Base-by-base conservation (phyloP, 768 basidiomycete species). In the Auriscalpium vulgare region DNA sequence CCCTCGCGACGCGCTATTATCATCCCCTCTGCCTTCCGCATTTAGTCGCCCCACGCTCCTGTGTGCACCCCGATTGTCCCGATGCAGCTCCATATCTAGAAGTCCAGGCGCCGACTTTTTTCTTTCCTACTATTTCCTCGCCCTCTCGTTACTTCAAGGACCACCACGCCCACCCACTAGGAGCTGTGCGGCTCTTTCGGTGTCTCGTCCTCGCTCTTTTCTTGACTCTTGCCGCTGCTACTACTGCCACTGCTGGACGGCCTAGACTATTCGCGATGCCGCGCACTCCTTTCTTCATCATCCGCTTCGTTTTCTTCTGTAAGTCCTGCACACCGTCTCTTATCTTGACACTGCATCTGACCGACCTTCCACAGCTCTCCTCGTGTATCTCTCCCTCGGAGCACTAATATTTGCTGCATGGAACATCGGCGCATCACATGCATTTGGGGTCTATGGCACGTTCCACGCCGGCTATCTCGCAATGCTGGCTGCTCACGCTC, bases 271-370 rank as follows among this genome's bases (percentile, higher is more conserved):
- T 43, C 40, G 8, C 40, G 14, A 75, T 78, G 74, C 29, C 29
- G 29, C 71, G 67, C 52, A 84, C 77, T 65, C 68, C 75, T 7
- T 83, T 87, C 66, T 66, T 85, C 51, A 66, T 81, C 55, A 64
- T 78, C 55, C 81, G 86, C 52, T 74, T 79, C 34, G 74, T 83
- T 43, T 69, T 80, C 53, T 78, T 86, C 19, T 43, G 52, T 53
- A 23, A 37, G 52, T 53, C 14, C 23, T 14, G 2, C 14, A 10
- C 10, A 10, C 14, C 36, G n/a, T 13, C 52, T 17, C 34, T 11
- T 45, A 0, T 19, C 16, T 16, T 4, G 3, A 8, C 19, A 14
- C 43, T 36, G 36, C n/a, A 4, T 23, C 16, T 36, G 16, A 35
- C 38, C 8, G 11, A 19, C 29, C 40, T 11, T 37, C 23, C 23